phyloP scores from a whole-genome alignment of 2,329 filamentous ascomycete species.

The Pyrenophora seminiperda region DNA sequence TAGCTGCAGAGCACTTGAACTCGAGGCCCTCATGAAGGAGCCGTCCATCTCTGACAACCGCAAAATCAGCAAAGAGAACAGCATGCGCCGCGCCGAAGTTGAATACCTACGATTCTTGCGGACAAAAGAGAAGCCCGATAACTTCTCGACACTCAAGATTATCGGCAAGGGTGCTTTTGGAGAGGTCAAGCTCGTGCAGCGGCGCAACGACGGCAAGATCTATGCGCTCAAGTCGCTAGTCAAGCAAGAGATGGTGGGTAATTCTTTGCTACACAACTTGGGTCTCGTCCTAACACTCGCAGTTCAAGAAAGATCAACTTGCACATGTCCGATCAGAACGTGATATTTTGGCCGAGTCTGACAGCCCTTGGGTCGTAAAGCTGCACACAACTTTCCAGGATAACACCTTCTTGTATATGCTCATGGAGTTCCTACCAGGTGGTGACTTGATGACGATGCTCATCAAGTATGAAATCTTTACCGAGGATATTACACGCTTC shows the following conservation, averaged over 20 bases:
- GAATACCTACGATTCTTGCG: constrained; percentile 92
- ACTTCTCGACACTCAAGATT: constrained; percentile 96
- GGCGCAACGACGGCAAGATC: constrained; percentile 94
- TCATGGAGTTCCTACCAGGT: constrained; percentile 98
- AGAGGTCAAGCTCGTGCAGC: constrained; percentile 96
- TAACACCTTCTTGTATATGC: constrained; percentile 92
- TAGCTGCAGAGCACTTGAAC: constrained; percentile 76
- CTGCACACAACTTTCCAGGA: constrained; percentile 98
- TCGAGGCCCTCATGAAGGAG: constrained; percentile 84
- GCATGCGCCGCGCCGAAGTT: constrained; percentile 84
- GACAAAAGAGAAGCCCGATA: constrained; percentile 89
- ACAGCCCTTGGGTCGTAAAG: constrained; percentile 99
- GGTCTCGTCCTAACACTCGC: constrained; percentile 25
- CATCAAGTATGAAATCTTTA: constrained; percentile 99
- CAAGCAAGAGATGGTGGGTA: constrained; percentile 86
- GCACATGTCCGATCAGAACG: constrained; percentile 96
- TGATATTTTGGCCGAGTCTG: constrained; percentile 97
- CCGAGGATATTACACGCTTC: constrained; percentile 96
- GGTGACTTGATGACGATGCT: constrained; percentile 99
- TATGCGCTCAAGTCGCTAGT: constrained; percentile 98
- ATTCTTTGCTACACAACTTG: neutral
- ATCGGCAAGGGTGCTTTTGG: constrained; percentile 99
- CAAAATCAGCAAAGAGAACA: constrained; percentile 84
- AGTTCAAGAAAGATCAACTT: constrained; percentile 96
- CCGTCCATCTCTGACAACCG: constrained; percentile 73